These are phyloP conservation scores for Ploettnerulaceae sp. DNA, from an alignment of 2,329 filamentous ascomycete species.

Conservation along the genomic window DNA sequence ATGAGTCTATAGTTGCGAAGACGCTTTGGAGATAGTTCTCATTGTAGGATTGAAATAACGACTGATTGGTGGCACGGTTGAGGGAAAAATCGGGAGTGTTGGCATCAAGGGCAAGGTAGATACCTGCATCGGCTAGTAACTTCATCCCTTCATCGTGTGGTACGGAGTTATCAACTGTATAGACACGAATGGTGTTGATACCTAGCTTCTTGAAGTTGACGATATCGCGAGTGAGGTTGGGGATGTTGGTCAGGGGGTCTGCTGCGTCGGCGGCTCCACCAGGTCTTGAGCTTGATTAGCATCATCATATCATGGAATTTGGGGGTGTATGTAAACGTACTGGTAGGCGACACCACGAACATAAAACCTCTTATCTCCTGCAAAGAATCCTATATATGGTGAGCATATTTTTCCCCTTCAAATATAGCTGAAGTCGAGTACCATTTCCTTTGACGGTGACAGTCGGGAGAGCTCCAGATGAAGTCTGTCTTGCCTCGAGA, in stretches of 20 bases:
- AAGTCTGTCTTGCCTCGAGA: constrained; percentile 16
- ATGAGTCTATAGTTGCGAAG: constrained; percentile 66
- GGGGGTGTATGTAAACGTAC: not conserved
- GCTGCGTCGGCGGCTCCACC: constrained; percentile 55
- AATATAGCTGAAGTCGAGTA: not conserved
- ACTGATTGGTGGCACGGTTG: constrained; percentile 54
- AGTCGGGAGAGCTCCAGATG: constrained; percentile 15
- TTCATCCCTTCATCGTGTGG: constrained; percentile 67
- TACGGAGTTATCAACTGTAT: constrained; percentile 66
- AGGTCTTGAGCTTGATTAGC: constrained; percentile 9
- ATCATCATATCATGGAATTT: not conserved
- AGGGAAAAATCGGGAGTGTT: constrained; percentile 69
- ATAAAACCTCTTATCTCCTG: constrained; percentile 42
- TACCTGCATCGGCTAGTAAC: constrained; percentile 60
- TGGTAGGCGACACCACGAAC: constrained; percentile 62
- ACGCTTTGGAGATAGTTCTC: constrained; percentile 64
- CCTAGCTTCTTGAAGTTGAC: constrained; percentile 63
- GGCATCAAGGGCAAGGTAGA: constrained; percentile 69
- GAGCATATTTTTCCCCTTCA: not conserved
- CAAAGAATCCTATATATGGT: constrained; percentile 23
- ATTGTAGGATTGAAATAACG: constrained; percentile 55
- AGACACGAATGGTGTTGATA: constrained; percentile 68
- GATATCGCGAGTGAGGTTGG: constrained; percentile 60
- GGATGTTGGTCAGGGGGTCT: constrained; percentile 59
- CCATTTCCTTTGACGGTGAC: constrained; percentile 32